Evolutionary conservation across 163 green algal species (phyloP).

Genomic region (Chloromonas sp.): DNA sequence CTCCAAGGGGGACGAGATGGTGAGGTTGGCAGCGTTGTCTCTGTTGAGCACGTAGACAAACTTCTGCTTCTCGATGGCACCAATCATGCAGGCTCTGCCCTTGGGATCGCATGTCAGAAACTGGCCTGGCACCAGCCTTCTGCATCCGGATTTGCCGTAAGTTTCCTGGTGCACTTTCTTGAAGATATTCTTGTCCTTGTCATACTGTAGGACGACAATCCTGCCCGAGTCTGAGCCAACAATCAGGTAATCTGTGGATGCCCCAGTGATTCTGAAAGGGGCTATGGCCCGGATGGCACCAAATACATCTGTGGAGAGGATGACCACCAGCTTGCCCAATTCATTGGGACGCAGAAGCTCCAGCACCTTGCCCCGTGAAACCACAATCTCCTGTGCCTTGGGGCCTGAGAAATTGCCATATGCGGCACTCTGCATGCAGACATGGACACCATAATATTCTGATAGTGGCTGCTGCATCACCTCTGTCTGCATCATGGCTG

Average conservation of each 20-base stretch:
- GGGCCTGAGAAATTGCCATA: slow-evolving; percentile 94
- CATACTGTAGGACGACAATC: slow-evolving; percentile 96
- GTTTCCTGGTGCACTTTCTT: slow-evolving; percentile 95
- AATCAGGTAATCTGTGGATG: slow-evolving; percentile 82
- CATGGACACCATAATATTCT: neutral
- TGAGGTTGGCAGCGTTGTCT: slow-evolving; percentile 91
- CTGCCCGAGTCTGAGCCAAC: slow-evolving; percentile 87
- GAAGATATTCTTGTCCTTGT: slow-evolving; percentile 78
- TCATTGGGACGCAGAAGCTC: slow-evolving; percentile 95
- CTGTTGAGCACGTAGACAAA: slow-evolving; percentile 98
- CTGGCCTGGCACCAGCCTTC: slow-evolving; percentile 93
- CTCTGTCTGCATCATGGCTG: too few species aligned
- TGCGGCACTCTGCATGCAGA: slow-evolving; percentile 68
- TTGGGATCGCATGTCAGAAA: slow-evolving; percentile 79
- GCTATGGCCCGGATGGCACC: slow-evolving; percentile 82
- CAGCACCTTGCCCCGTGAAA: slow-evolving; percentile 80
- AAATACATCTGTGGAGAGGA: slow-evolving; percentile 84
- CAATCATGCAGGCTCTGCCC: slow-evolving; percentile 87
- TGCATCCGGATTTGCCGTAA: slow-evolving; percentile 89
- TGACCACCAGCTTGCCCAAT: slow-evolving; percentile 76
- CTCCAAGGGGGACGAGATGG: slow-evolving; percentile 94
- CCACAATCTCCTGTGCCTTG: slow-evolving; percentile 95
- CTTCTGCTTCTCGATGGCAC: slow-evolving; percentile 94
- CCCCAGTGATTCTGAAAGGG: slow-evolving; percentile 86
- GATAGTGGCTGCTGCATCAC: neutral